A percentile compares a stretch with the other conserved stretches of the same genome.
These are phyloP conservation scores for Sporothrix dimorphospora DNA, from an alignment of 2,329 filamentous ascomycete genomes.

Conservation along the genomic window DNA sequence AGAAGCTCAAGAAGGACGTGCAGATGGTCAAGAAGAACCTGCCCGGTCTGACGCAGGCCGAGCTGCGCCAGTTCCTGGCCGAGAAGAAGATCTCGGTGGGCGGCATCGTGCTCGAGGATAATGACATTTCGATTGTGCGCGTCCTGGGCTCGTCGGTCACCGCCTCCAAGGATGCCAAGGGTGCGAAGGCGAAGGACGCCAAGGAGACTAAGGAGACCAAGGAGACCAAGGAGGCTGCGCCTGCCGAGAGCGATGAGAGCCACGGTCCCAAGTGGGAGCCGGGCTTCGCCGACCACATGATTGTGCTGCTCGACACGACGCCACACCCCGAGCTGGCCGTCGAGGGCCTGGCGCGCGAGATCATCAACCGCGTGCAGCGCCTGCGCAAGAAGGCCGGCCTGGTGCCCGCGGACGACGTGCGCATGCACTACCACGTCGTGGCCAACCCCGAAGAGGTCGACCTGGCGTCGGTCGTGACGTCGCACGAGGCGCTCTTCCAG, in stretches of 20 bases:
- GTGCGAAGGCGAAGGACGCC: constrained; percentile 61
- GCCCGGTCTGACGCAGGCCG: constrained; percentile 73
- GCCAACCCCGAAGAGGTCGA: constrained; percentile 78
- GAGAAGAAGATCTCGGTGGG: constrained; percentile 79
- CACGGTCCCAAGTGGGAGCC: constrained; percentile 34
- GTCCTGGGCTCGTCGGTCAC: constrained; percentile 72
- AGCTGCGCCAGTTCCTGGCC: constrained; percentile 78
- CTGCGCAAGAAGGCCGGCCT: constrained; percentile 92
- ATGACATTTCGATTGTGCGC: constrained; percentile 81
- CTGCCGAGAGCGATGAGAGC: neutral
- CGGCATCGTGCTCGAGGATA: constrained; percentile 79
- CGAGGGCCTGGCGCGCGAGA: constrained; percentile 87
- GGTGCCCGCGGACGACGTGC: constrained; percentile 88
- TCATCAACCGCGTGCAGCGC: constrained; percentile 90
- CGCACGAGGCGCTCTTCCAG: constrained; percentile 69
- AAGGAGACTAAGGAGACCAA: neutral
- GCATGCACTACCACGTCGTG: constrained; percentile 87
- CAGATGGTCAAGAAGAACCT: constrained; percentile 89
- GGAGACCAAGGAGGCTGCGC: neutral
- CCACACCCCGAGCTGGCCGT: constrained; percentile 82
- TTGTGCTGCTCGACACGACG: constrained; percentile 80
- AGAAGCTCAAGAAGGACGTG: constrained; percentile 96
- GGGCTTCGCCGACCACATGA: constrained; percentile 61
- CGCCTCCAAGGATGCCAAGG: constrained; percentile 47
- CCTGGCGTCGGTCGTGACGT: constrained; percentile 68